Evolutionary conservation across 1,284 basidiomycete species (phyloP).

Genomic region (Boletus semigastroideus): DNA sequence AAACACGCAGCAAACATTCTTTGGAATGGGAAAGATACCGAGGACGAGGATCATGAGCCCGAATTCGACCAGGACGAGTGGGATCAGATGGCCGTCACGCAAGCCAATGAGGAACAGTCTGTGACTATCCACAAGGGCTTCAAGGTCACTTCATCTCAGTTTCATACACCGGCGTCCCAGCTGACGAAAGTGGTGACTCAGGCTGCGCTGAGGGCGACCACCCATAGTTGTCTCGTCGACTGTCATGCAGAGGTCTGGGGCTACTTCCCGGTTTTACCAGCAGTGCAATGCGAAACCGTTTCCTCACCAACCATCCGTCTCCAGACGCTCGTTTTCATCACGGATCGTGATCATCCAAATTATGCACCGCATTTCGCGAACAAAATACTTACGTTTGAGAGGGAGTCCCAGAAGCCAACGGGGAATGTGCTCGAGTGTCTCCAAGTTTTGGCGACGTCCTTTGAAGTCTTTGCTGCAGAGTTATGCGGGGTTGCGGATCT

Average conservation of each 20-base stretch:
- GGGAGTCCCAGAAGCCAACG: constrained; percentile 40
- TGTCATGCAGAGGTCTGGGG: constrained; percentile 61
- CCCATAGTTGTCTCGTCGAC: constrained; percentile 53
- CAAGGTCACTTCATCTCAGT: constrained; percentile 28
- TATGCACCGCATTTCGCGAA: constrained; percentile 45
- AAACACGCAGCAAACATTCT: constrained; percentile 44
- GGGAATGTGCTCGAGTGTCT: constrained; percentile 42
- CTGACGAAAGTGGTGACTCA: no score
- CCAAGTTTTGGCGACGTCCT: constrained; percentile 22
- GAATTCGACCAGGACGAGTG: constrained; percentile 39
- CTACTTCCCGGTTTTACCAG: constrained; percentile 58
- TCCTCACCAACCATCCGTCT: constrained; percentile 33
- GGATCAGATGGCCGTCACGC: constrained; percentile 51
- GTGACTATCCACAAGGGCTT: constrained; percentile 44
- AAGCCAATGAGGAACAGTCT: constrained; percentile 56
- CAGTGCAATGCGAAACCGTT: constrained; percentile 49
- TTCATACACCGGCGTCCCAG: no score
- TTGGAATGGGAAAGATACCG: constrained; percentile 39
- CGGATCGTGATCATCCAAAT: constrained; percentile 35
- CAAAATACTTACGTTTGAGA: constrained; percentile 48
- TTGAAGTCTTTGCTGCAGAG: constrained; percentile 20
- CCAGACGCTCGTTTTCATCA: constrained; percentile 44
- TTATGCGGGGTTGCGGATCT: constrained; percentile 7
- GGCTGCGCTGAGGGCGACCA: not conserved
- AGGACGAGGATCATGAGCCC: constrained; percentile 23